A percentile compares a stretch with the other conserved stretches of the same genome.
These are phyloP conservation scores for Parmelia sp. DNA, from an alignment of 495 filamentous ascomycete genomes.

Conservation along the genomic window DNA sequence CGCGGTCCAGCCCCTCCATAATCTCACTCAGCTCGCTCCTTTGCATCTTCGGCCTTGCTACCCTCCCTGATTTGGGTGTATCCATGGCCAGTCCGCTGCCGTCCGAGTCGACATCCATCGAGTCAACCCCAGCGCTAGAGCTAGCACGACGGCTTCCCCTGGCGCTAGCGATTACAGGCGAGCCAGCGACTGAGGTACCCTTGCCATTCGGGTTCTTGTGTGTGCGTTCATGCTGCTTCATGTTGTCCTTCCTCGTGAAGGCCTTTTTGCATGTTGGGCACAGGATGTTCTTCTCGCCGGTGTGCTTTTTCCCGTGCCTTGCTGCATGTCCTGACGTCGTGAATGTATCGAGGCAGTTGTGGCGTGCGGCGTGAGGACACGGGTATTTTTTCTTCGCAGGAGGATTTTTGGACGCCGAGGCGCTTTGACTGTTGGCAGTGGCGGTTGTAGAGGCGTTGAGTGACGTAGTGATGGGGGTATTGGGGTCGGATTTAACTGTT, in stretches of 20 bases:
- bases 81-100: background rate
- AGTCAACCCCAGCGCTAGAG: background rate
- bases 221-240: slow-evolving; percentile 94
- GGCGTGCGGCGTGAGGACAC: slow-evolving; percentile 53
- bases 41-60: slow-evolving; percentile 14
- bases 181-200: slow-evolving; percentile 4
- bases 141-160: background rate
- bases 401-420: slow-evolving; percentile 15
- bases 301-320: slow-evolving; percentile 95
- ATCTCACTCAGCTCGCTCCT: slow-evolving; percentile 24
- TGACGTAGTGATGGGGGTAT: slow-evolving; percentile 25
- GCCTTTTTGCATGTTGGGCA: slow-evolving; percentile 89
- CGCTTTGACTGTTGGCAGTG: slow-evolving; percentile 7
- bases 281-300: slow-evolving; percentile 85
- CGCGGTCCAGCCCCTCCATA: slow-evolving; percentile 15
- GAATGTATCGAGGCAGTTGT: slow-evolving; percentile 74
- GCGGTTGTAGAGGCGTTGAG: slow-evolving; percentile 28
- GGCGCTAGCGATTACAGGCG: slow-evolving; percentile 9
- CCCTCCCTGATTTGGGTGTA: background rate
- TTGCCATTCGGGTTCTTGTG: slow-evolving; percentile 44
- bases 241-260: slow-evolving; percentile 95
- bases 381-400: slow-evolving; percentile 49
- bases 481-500: slow-evolving; percentile 19
- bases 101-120: slow-evolving; percentile 17
- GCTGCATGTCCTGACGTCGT: slow-evolving; percentile 95